Conservation (phyloP, 768 basidiomycete species). For the Lactarius hengduanensis region DNA sequence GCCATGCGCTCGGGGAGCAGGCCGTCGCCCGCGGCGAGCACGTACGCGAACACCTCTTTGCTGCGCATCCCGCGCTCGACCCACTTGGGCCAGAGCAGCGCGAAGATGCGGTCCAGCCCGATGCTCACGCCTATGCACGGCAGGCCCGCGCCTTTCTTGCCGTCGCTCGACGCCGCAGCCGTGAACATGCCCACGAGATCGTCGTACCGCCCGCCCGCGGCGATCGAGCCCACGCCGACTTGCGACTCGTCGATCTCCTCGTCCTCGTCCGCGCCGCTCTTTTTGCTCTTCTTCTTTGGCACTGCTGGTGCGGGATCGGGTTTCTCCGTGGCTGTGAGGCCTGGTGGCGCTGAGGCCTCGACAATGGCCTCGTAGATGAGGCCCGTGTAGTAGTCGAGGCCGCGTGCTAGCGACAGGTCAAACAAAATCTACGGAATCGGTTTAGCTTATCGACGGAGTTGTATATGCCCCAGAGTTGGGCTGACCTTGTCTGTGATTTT, state of each 20-base stretch:
- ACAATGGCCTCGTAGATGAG: constrained; percentile 97
- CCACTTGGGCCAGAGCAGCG: constrained; percentile 87
- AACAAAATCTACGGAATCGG: constrained; percentile 70
- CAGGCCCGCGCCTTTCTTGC: constrained; percentile 62
- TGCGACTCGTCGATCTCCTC: constrained; percentile 90
- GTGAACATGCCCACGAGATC: constrained; percentile 90
- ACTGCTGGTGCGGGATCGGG: constrained; percentile 34
- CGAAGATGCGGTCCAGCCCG: constrained; percentile 91
- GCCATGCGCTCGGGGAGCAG: constrained; percentile 80
- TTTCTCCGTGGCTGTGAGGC: constrained; percentile 57
- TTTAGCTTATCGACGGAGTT: not conserved
- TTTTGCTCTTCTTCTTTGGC: constrained; percentile 45
- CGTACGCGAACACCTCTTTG: constrained; percentile 93
- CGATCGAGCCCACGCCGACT: constrained; percentile 97
- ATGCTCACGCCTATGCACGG: constrained; percentile 94
- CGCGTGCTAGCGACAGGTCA: constrained; percentile 95
- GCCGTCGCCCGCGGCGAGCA: constrained; percentile 89
- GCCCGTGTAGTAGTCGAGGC: constrained; percentile 97
- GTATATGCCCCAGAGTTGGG: not conserved
- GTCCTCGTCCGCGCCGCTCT: constrained; percentile 54
- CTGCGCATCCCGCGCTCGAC: constrained; percentile 73
- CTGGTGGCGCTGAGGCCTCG: constrained; percentile 91
- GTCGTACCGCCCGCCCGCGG: constrained; percentile 97
- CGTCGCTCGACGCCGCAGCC: constrained; percentile 72
- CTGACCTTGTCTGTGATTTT: constrained; percentile 72